Base-by-base conservation (phyloP, 1,284 basidiomycete genomes). In the Peniophora sp. region DNA sequence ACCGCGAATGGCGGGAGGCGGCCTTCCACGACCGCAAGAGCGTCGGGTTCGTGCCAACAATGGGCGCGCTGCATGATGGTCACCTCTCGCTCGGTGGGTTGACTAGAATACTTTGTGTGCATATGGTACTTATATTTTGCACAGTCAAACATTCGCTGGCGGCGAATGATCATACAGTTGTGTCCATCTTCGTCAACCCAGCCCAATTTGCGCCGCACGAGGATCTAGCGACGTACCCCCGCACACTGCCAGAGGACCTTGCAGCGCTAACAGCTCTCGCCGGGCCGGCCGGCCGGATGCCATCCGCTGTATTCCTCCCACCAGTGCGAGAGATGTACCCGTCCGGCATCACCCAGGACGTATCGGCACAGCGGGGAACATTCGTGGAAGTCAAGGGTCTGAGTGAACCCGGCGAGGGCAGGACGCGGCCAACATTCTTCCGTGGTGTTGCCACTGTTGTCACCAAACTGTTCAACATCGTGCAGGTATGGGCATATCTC, bases 131-230 rank as follows among this genome's bases (percentile, higher is more conserved):
- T 23, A 10, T 23, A 44, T 19, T 34, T 19, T 25, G 24, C 25
- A 25, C 60, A 89, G 86, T 89, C 16, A 72, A 73, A 52, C 72
- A 77, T 49, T 94, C 91, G 0, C 73, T 98, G 3, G 65, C 69
- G 0, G 80, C 86, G 52, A 93, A 95, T 62, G 89, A 95, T 55
- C 68, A 87, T 44, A 98, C 96, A 0, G 84, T 98, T 55, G 75
- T 97, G 54, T 97, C 95, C 12, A 92, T 99, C 58, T 99, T 97
- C 66, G 94, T 98, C 53, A 98, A 99, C 65, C 97, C 97, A 0
- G 90, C 95, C 9, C 95, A 99, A 69, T 99, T 99, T 59, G 92
- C 95, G 0, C 95, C 93, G 0, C 85, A 92, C 57, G 97, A 99
- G 70, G 97, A 98, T 65, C 81, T 98, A 1, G 77, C 80, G 11